phyloP scores from a whole-genome alignment of 208 protist genomes.

The Wallacemonas sp. region DNA sequence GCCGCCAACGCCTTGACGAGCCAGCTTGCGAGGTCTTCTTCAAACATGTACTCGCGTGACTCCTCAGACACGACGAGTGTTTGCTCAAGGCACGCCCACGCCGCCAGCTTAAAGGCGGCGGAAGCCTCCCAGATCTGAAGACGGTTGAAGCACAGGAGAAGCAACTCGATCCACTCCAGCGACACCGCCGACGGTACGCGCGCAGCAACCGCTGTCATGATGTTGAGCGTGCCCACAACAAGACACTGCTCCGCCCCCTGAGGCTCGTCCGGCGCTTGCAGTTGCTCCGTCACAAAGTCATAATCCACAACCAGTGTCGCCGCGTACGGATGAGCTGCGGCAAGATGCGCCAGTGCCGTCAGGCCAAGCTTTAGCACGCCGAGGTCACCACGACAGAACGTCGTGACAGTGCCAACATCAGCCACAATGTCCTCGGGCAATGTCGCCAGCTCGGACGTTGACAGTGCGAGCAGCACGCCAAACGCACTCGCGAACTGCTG shows the following conservation, averaged over 20 bases:
- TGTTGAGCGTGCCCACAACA: slow-evolving; percentile 48
- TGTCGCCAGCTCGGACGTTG: neutral
- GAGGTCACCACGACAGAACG: slow-evolving; percentile 23
- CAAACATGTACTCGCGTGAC: slow-evolving; percentile 49
- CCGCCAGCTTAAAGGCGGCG: slow-evolving; percentile 18
- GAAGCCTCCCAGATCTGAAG: slow-evolving; percentile 12
- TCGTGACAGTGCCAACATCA: slow-evolving; percentile 36
- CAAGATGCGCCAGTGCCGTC: slow-evolving; percentile 30
- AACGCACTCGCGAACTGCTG: neutral
- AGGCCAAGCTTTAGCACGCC: slow-evolving; percentile 26
- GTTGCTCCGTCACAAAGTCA: slow-evolving; percentile 49
- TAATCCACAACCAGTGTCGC: slow-evolving; percentile 65
- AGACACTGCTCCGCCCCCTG: slow-evolving; percentile 23
- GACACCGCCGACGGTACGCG: slow-evolving; percentile 45
- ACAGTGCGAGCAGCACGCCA: neutral
- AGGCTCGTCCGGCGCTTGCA: slow-evolving; percentile 4
- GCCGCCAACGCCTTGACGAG: neutral
- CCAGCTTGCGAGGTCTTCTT: slow-evolving; percentile 21
- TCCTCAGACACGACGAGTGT: slow-evolving; percentile 59
- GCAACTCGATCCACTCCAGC: slow-evolving; percentile 81
- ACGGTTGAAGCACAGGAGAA: slow-evolving; percentile 14
- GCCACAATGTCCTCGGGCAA: neutral
- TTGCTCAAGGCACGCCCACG: slow-evolving; percentile 37
- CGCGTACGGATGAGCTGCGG: slow-evolving; percentile 43
- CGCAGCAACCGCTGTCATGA: slow-evolving; percentile 65